phyloP scores from a whole-genome alignment of 1,284 basidiomycete species.

The Mycosarcoma mackinlayi region DNA sequence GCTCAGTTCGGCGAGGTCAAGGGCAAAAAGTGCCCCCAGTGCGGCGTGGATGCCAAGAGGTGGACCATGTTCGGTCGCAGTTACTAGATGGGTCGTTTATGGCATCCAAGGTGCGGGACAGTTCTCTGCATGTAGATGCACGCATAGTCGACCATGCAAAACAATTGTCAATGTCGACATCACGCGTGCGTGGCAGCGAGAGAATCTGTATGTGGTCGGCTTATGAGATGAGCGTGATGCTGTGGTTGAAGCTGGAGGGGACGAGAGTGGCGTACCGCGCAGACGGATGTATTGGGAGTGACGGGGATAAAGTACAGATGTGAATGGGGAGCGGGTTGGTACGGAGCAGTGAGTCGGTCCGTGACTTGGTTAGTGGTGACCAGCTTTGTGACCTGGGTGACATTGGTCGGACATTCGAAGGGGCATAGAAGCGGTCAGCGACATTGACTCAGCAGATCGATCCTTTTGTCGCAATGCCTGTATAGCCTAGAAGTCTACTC shows the following conservation, averaged over 20 bases:
- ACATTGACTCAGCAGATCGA: too few relatives aligned
- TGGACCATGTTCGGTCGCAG: conserved; percentile 68
- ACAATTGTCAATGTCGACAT: not conserved
- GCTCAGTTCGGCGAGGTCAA: conserved; percentile 67
- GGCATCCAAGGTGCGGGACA: not conserved
- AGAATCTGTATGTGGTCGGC: too few relatives aligned
- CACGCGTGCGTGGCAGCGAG: too few relatives aligned
- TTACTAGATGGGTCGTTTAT: conserved; percentile 40
- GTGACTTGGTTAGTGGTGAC: conserved; percentile 26
- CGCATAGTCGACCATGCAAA: too few relatives aligned
- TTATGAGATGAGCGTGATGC: too few relatives aligned
- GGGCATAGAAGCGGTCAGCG: not conserved
- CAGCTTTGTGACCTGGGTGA: conserved; percentile 46
- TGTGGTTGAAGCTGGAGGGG: too few relatives aligned
- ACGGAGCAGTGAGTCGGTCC: not conserved
- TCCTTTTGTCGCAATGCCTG: too few relatives aligned
- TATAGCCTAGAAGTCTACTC: too few relatives aligned
- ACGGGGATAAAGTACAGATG: not conserved
- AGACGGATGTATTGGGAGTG: not conserved
- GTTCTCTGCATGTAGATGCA: not conserved
- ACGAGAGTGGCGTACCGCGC: not conserved
- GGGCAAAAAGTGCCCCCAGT: conserved; percentile 65
- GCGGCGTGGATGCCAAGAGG: conserved; percentile 61
- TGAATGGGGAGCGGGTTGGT: not conserved
- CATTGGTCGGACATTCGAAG: not conserved